phyloP scores from a whole-genome alignment of 2,329 filamentous ascomycete genomes.

The Colletotrichum gloeosporioides region DNA sequence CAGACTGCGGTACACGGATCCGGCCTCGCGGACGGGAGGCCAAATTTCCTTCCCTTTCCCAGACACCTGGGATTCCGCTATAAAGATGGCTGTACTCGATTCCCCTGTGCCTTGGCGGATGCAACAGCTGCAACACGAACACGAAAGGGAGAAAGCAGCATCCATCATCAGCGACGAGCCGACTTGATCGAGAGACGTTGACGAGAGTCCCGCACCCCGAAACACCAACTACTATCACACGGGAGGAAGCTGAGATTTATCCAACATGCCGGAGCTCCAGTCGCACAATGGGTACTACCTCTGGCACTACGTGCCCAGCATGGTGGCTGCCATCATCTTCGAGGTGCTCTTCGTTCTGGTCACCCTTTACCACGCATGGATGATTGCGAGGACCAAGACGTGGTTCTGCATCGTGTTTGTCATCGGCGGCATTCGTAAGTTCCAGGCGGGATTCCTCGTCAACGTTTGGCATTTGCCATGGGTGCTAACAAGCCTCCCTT shows the following conservation, averaged over 20 bases:
- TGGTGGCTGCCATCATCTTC: conserved; percentile 49
- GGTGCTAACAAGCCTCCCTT: conserved; percentile 9
- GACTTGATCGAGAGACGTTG: not conserved
- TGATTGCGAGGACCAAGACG: conserved; percentile 46
- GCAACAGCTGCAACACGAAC: not conserved
- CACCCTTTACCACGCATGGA: conserved; percentile 44
- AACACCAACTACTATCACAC: not conserved
- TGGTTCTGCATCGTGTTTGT: conserved; percentile 58
- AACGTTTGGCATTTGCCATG: not conserved
- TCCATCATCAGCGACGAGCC: not conserved
- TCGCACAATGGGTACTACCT: conserved; percentile 38
- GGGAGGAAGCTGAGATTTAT: not conserved
- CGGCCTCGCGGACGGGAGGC: not conserved
- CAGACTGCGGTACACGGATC: not conserved
- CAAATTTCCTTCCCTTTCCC: not conserved
- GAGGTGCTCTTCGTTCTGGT: conserved; percentile 43
- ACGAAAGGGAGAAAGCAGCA: not conserved
- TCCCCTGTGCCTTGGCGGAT: not conserved
- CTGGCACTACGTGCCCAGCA: conserved; percentile 43
- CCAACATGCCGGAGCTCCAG: conserved; percentile 33
- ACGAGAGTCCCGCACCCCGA: not conserved
- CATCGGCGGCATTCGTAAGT: conserved; percentile 53
- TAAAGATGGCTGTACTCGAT: conserved; percentile 1
- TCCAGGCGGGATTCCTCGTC: not conserved
- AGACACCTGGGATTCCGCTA: not conserved